Conservation (phyloP, 371 early-diverging fungal species). For the Rhizomucor miehei region DNA sequence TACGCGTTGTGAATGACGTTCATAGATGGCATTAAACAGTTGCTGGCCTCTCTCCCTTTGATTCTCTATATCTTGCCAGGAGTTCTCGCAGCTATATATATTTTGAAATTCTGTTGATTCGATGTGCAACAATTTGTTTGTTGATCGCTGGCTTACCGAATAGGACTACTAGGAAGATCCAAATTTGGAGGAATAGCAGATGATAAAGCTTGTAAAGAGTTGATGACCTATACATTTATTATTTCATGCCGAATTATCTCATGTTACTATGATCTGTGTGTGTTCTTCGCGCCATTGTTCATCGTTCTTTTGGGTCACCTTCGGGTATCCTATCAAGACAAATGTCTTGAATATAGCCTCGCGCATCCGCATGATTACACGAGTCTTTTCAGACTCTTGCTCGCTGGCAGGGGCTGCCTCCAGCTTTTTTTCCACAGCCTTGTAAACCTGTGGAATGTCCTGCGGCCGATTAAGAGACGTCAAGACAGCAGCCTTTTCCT, state of each 20-base stretch:
- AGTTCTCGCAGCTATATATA: slow-evolving; percentile 14
- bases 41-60: slow-evolving; percentile 56
- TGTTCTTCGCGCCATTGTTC: no score
- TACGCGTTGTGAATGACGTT: slow-evolving; percentile 27
- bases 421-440: slow-evolving; percentile 8
- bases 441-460: slow-evolving; percentile 25
- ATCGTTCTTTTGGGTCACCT: slow-evolving; percentile 10
- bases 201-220: slow-evolving; percentile 25
- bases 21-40: slow-evolving; percentile 33
- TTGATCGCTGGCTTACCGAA: slow-evolving; percentile 2
- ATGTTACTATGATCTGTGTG: no score
- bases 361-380: slow-evolving; percentile 25
- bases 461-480: slow-evolving; percentile 25
- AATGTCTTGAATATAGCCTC: slow-evolving; percentile 36
- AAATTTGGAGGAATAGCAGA: slow-evolving; percentile 19
- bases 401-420: background rate
- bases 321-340: slow-evolving; percentile 36
- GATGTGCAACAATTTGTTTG: no score
- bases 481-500: slow-evolving; percentile 24
- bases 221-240: slow-evolving; percentile 40
- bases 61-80: slow-evolving; percentile 80
- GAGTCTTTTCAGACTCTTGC: slow-evolving; percentile 9
- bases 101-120: background rate
- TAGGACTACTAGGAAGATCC: slow-evolving; percentile 13
- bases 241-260: no score